These are phyloP conservation scores for Arthroderma uncinatum DNA, from an alignment of 2,329 filamentous ascomycete species.

Conservation along the genomic window DNA sequence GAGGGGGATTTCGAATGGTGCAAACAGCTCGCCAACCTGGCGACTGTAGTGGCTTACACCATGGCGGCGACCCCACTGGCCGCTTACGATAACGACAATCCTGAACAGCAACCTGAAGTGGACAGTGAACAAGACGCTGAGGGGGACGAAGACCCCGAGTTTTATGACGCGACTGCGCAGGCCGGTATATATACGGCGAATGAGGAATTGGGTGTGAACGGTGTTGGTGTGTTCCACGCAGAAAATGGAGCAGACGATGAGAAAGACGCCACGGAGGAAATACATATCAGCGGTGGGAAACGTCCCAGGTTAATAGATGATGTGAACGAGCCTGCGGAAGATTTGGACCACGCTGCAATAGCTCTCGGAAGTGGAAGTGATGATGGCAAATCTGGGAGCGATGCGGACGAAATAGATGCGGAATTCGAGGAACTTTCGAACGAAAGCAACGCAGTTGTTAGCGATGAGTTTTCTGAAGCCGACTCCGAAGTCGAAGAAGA, in stretches of 20 bases:
- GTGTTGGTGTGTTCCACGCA: conserved; percentile 13
- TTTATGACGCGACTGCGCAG: conserved; percentile 13
- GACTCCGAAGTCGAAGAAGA: conserved; percentile 42
- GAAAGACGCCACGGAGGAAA: conserved; percentile 13
- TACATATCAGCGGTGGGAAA: not conserved
- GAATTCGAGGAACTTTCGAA: conserved; percentile 29
- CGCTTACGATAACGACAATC: conserved; percentile 27
- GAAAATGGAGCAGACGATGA: conserved; percentile 19
- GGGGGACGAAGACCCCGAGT: conserved; percentile 17
- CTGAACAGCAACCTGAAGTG: conserved; percentile 24
- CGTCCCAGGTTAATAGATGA: conserved; percentile 18
- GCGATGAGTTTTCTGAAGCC: conserved; percentile 44
- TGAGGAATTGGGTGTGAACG: conserved; percentile 18
- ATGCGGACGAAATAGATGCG: conserved; percentile 32
- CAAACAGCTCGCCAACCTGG: conserved; percentile 24
- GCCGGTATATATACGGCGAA: conserved; percentile 18
- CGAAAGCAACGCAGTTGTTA: conserved; percentile 30
- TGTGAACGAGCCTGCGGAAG: conserved; percentile 19
- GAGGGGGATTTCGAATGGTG: conserved; percentile 13
- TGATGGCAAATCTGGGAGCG: conserved; percentile 25
- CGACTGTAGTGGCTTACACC: conserved; percentile 28
- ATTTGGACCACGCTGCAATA: conserved; percentile 18
- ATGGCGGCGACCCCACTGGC: conserved; percentile 34
- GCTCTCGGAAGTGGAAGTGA: conserved; percentile 36
- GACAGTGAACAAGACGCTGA: conserved; percentile 37